These are phyloP conservation scores for Arabis hirsuta DNA, from an alignment of 345 rosid genomes.

Conservation along the genomic window DNA sequence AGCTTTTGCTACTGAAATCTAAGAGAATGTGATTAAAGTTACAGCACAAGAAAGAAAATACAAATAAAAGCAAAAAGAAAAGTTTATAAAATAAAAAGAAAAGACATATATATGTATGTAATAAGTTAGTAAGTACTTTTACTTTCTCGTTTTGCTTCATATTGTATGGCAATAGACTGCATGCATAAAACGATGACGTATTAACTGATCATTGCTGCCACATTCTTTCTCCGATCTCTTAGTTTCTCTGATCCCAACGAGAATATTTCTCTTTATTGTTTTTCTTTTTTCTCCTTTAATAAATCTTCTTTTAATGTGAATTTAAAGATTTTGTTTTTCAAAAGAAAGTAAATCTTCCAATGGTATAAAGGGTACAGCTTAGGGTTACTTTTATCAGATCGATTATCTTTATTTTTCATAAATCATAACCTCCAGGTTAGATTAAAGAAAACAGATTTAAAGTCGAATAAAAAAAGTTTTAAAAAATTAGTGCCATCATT, in stretches of 20 bases:
- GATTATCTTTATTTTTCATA: constrained; percentile 40
- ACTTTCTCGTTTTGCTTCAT: constrained; percentile 41
- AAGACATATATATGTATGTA: background rate
- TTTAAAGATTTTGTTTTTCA: constrained; percentile 40
- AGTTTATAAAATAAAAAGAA: constrained; percentile 29
- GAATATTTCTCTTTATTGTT: constrained; percentile 40
- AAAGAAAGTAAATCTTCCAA: constrained; percentile 48
- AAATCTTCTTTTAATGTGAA: constrained; percentile 47
- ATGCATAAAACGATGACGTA: constrained; percentile 47
- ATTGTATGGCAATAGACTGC: constrained; percentile 32
- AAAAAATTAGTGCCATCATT: constrained; percentile 25
- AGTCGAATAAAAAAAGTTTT: constrained; percentile 34
- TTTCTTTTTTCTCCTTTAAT: constrained; percentile 38
- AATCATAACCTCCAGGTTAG: constrained; percentile 47
- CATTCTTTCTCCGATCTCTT: constrained; percentile 50
- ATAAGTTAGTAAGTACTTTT: constrained; percentile 36
- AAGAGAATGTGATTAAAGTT: constrained; percentile 55
- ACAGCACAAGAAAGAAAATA: constrained; percentile 38
- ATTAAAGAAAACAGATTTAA: constrained; percentile 37
- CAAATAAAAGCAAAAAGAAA: constrained; percentile 40
- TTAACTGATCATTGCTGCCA: constrained; percentile 51
- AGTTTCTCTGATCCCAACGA: constrained; percentile 61
- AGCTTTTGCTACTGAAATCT: constrained; percentile 51
- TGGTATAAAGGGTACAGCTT: constrained; percentile 45
- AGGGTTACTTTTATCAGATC: constrained; percentile 49